Evolutionary conservation across 805 yeast species (phyloP), one percentile per base, ranked within the genome.

Genomic region (Suhomyces xylopsoci): DNA sequence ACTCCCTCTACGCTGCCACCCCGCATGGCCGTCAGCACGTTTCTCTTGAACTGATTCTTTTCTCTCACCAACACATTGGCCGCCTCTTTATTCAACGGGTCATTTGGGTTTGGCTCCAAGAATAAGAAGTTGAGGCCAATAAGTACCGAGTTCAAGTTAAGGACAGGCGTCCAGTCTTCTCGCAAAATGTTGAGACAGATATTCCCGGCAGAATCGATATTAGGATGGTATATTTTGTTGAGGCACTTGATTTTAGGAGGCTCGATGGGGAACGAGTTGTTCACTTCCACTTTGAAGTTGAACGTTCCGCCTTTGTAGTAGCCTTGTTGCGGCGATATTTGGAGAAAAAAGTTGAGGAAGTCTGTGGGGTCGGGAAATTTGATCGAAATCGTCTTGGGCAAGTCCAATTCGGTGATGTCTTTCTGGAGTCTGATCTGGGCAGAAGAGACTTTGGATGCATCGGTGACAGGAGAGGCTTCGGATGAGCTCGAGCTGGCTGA

Each of bases 81-180:
- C 2, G 96, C 96, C n/a, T 81, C 88, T 63, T 91, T 90, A 67
- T 94, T 94, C 60, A 93, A 78, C 3, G 98, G 98, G 66, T 93
- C 98, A 55, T 84, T 85, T 1, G 96, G 87, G 65, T 90, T 93
- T 7, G 97, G 97, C 59, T 93, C 97, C 50, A 90, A 71, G 60
- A 93, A 91, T 55, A 93, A 77, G 64, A 87, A 91, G 62, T 91
- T 81, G 50, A 93, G 76, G 0, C 99, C 98, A 40, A 92, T 85
- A 51, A 92, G 77, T 7, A 93, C 84, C 5, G 92, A 79, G 64
- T 88, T 90, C 63, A 93, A 72, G 53, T 87, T 88, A 58, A 93
- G 75, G 0, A 91, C 96, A 0, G 99, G 98, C 26, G 91, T 84
- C 99, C 99, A 93, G 67, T 93, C 98, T 66, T 92, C 97, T 59